Percentiles rank a stretch among this genome's conserved stretches.
Conservation (phyloP, 1,139 yeast genomes). For the Hemisphaericaspora xylanilytica region DNA sequence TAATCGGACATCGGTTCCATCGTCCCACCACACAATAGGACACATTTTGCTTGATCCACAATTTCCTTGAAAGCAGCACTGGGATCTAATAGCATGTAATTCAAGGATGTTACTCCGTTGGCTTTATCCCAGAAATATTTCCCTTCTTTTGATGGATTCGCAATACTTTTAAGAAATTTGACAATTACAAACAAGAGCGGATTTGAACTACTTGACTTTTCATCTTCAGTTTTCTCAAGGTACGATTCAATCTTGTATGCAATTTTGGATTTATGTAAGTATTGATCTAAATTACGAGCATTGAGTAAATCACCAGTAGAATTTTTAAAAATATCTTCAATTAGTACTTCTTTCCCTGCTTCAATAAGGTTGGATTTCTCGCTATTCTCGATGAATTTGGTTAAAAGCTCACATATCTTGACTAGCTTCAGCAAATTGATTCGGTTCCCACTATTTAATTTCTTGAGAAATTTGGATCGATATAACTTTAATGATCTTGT, state of each 20-base stretch:
- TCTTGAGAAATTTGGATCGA: conserved; percentile 54
- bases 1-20: conserved; percentile 89
- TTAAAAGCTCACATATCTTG: conserved; percentile 54
- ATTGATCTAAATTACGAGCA: conserved; percentile 63
- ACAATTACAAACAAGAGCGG: conserved; percentile 69
- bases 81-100: conserved; percentile 81
- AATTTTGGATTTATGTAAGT: conserved; percentile 65
- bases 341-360: conserved; percentile 55
- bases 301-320: conserved; percentile 73
- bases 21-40: conserved; percentile 90
- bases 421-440: conserved; percentile 64
- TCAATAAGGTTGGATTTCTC: conserved; percentile 25
- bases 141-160: conserved; percentile 82
- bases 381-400: conserved; percentile 37
- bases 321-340: conserved; percentile 52
- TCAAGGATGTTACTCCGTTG: conserved; percentile 34
- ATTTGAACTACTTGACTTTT: conserved; percentile 24
- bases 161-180: conserved; percentile 60
- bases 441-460: conserved; percentile 73
- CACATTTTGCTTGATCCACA: conserved; percentile 64
- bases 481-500: conserved; percentile 53
- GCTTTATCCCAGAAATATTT: conserved; percentile 64
- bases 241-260: conserved; percentile 84
- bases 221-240: conserved; percentile 37
- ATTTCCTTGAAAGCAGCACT: conserved; percentile 66